Percentiles rank a stretch among this genome's conserved stretches.
phyloP scores from a whole-genome alignment of 164 flowering plant species.

The Santalum album region DNA sequence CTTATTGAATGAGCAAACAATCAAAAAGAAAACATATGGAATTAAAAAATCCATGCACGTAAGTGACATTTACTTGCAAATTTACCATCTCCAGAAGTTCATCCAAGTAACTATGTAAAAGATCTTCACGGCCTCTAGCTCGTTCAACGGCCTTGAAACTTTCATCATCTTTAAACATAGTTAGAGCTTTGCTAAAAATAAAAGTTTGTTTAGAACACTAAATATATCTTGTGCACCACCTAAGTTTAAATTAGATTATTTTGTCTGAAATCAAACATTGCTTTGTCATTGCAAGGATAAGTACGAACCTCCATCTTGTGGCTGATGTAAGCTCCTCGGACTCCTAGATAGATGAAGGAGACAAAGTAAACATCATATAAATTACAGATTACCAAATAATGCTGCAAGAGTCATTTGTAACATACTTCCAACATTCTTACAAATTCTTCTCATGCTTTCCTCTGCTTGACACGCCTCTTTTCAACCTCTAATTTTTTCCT shows the following conservation, averaged over 20 bases:
- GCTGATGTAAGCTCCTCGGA: conserved; percentile 79
- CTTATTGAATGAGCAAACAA: too few species aligned
- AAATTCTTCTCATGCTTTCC: conserved; percentile 86
- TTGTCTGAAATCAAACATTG: too few species aligned
- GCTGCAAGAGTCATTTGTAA: neutral
- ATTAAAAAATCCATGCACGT: neutral
- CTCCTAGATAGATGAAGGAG: conserved; percentile 41
- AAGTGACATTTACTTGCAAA: neutral
- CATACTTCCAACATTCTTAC: conserved; percentile 80
- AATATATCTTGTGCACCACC: neutral
- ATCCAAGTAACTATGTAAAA: conserved; percentile 62
- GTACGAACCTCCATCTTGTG: conserved; percentile 78
- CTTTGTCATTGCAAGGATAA: neutral
- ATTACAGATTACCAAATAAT: neutral
- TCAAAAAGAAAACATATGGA: too few species aligned
- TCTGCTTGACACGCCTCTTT: conserved; percentile 75
- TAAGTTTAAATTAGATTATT: too few species aligned
- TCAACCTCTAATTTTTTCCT: conserved; percentile 85
- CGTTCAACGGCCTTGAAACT: conserved; percentile 89
- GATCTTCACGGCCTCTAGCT: conserved; percentile 83
- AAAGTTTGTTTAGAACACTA: neutral
- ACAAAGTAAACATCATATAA: conserved; percentile 1
- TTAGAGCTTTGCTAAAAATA: conserved; percentile 63
- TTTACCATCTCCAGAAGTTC: conserved; percentile 81
- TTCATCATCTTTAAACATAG: conserved; percentile 86